Evolutionary conservation across 306 rosid species (phyloP).

Genomic region (Glycine soja): DNA sequence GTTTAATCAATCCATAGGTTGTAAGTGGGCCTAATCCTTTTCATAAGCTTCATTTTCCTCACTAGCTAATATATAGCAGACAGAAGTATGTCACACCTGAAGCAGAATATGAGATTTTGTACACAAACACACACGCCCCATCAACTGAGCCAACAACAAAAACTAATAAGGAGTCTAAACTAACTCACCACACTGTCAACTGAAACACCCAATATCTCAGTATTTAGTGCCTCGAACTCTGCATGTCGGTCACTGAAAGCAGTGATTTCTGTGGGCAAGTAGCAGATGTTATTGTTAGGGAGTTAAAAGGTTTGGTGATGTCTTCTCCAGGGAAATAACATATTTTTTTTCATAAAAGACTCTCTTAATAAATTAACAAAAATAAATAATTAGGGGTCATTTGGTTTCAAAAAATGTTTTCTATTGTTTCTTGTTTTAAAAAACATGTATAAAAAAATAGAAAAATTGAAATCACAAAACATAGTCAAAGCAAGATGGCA

Average conservation of each 20-base stretch:
- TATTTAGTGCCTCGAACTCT: constrained; percentile 72
- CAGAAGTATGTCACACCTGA: not conserved
- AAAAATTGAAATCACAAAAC: not conserved
- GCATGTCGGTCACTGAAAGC: constrained; percentile 91
- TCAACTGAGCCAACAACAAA: not conserved
- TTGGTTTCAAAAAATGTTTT: no score
- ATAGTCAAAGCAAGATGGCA: not conserved
- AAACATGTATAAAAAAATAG: not conserved
- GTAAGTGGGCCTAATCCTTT: not conserved
- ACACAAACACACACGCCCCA: not conserved
- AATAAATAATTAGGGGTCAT: not conserved
- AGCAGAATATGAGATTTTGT: not conserved
- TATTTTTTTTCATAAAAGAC: not conserved
- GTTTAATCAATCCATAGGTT: no score
- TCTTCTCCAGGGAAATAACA: not conserved
- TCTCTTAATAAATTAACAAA: not conserved
- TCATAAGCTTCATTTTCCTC: not conserved
- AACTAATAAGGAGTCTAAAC: not conserved
- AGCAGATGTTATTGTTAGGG: not conserved
- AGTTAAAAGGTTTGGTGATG: no score
- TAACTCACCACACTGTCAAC: constrained; percentile 86
- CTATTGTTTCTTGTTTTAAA: no score
- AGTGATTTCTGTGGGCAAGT: constrained; percentile 74
- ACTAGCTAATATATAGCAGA: constrained; percentile 13
- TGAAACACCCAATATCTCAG: constrained; percentile 91